Percentiles rank a stretch among this genome's conserved stretches.
Conservation (phyloP, 2,329 filamentous ascomycete species). For the Epichloe uncinata region DNA sequence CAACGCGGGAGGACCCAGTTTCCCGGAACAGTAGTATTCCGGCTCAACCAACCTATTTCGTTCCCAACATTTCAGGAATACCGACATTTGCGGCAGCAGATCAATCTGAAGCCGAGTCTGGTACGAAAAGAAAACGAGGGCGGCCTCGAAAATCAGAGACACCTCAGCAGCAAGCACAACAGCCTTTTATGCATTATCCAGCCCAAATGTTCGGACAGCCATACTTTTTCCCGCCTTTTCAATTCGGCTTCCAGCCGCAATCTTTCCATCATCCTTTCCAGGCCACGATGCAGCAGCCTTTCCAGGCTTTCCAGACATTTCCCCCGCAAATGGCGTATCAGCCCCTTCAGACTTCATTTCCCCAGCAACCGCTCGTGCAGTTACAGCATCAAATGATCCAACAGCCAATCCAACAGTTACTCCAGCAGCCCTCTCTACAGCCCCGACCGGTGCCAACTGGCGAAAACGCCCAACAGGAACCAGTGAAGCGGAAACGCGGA, state of each 20-base stretch:
- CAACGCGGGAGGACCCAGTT: not conserved
- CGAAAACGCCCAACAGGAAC: not conserved
- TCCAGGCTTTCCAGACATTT: not conserved
- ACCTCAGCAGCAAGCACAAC: not conserved
- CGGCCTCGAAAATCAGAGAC: conserved; percentile 4
- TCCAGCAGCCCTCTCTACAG: not conserved
- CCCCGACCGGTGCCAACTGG: not conserved
- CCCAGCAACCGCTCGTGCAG: conserved; percentile 1
- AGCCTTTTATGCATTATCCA: not conserved
- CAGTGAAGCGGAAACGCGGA: conserved; percentile 11
- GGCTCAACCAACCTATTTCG: not conserved
- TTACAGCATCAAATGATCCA: not conserved
- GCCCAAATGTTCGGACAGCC: conserved; percentile 3
- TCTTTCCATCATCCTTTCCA: conserved; percentile 4
- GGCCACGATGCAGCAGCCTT: conserved; percentile 3
- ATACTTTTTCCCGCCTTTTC: conserved; percentile 1
- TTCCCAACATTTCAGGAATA: not conserved
- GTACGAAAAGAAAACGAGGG: conserved; percentile 4
- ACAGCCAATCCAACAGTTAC: conserved; percentile 2
- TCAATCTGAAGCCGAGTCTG: not conserved
- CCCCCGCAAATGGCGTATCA: conserved; percentile 2
- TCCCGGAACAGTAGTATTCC: not conserved
- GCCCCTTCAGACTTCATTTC: conserved; percentile 1
- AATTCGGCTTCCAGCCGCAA: conserved; percentile 3
- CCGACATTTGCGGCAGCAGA: not conserved